A percentile compares a stretch with the other conserved stretches of the same genome.
Evolutionary conservation across 176 grass and related monocot species (phyloP).

Genomic region (Oryza rufipogon): DNA sequence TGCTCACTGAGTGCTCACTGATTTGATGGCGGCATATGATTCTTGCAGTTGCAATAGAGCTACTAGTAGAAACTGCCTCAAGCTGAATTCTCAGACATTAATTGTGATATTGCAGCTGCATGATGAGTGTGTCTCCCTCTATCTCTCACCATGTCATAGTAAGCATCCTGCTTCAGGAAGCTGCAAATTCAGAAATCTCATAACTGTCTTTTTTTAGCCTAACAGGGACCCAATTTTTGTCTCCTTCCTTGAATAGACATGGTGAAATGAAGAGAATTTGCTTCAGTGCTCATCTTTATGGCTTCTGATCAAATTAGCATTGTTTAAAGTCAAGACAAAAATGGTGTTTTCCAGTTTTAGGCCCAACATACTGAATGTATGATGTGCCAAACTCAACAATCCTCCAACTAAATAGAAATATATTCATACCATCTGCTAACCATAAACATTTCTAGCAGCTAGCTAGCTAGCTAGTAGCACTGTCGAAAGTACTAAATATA

Average conservation of each 20-base stretch:
- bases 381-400: not conserved
- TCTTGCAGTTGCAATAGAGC: not conserved
- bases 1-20: not conserved
- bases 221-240: not conserved
- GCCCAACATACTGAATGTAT: not conserved
- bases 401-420: not conserved
- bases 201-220: not conserved
- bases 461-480: not conserved
- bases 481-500: not conserved
- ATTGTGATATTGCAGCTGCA: not conserved
- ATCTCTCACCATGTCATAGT: not conserved
- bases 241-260: not conserved
- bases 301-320: not conserved
- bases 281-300: not conserved
- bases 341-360: slow-evolving; percentile 1
- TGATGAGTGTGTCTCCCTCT: not conserved
- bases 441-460: not conserved
- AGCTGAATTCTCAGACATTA: not conserved
- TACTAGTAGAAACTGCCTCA: not conserved
- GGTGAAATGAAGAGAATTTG: not conserved
- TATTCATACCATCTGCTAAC: not conserved
- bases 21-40: not conserved
- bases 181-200: not conserved
- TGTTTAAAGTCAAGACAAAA: not conserved
- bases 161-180: slow-evolving; percentile 4